These are phyloP conservation scores for Melanomma pulvis-pyrius DNA, from an alignment of 495 filamentous ascomycete species.

Conservation along the genomic window DNA sequence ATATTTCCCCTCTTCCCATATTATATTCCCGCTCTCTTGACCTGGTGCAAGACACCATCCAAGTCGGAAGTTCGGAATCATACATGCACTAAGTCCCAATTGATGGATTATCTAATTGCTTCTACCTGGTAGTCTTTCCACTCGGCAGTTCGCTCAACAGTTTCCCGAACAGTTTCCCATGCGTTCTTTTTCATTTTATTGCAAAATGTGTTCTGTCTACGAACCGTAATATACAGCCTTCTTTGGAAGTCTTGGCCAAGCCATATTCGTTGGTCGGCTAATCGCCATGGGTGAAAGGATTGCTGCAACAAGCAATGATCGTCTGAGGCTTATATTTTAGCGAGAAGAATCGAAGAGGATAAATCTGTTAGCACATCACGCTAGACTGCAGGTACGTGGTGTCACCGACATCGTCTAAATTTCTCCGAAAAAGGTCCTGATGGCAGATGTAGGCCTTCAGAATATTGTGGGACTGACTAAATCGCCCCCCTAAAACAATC, in stretches of 20 bases:
- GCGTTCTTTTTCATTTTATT: neutral
- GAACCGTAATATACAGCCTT: slow-evolving; percentile 2
- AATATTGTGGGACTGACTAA: too few species aligned
- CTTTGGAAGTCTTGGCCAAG: neutral
- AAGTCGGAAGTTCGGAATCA: too few species aligned
- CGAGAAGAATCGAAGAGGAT: neutral
- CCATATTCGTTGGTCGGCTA: slow-evolving; percentile 2
- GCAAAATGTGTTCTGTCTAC: neutral
- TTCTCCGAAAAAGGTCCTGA: neutral
- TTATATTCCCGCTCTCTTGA: too few species aligned
- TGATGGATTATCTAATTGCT: too few species aligned
- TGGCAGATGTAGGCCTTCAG: too few species aligned
- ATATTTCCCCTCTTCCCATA: too few species aligned
- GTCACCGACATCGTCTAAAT: neutral
- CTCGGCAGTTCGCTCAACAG: neutral
- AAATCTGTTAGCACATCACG: neutral
- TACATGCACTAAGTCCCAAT: too few species aligned
- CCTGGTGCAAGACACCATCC: too few species aligned
- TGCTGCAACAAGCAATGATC: slow-evolving; percentile 7
- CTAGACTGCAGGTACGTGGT: neutral
- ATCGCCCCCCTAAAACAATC: too few species aligned
- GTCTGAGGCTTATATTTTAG: slow-evolving; percentile 1
- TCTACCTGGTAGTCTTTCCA: neutral
- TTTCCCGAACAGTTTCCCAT: neutral
- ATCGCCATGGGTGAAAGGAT: slow-evolving; percentile 2